Conservation (phyloP, 1,139 yeast species). For the Taphrina deformans region DNA sequence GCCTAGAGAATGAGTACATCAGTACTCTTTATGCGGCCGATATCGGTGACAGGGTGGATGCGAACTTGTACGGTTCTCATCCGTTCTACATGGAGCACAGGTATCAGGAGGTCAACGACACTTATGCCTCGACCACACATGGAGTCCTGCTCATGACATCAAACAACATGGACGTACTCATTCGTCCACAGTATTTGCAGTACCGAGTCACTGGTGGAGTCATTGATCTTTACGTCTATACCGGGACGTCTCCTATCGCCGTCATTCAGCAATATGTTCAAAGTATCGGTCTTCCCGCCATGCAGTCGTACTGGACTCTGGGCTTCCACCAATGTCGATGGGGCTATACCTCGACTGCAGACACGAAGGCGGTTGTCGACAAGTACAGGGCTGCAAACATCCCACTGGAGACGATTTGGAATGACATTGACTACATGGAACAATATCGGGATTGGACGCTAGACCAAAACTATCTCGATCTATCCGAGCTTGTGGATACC, state of each 20-base stretch:
- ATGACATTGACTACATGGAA: slow-evolving; percentile 77
- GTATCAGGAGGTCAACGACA: slow-evolving; percentile 12
- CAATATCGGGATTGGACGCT: slow-evolving; percentile 46
- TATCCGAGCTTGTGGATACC: slow-evolving; percentile 33
- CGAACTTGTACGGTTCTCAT: slow-evolving; percentile 42
- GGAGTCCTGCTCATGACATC: slow-evolving; percentile 41
- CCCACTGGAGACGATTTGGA: slow-evolving; percentile 91
- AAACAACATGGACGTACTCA: slow-evolving; percentile 41
- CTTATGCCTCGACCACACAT: slow-evolving; percentile 9
- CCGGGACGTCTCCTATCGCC: slow-evolving; percentile 46
- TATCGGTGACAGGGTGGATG: slow-evolving; percentile 37
- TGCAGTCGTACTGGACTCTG: slow-evolving; percentile 51
- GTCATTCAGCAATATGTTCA: slow-evolving; percentile 44
- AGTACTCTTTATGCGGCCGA: slow-evolving; percentile 41
- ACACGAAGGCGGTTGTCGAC: slow-evolving; percentile 65
- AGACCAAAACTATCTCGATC: slow-evolving; percentile 43
- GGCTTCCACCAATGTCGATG: slow-evolving; percentile 96
- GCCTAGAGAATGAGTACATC: slow-evolving; percentile 43
- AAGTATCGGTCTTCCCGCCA: slow-evolving; percentile 45
- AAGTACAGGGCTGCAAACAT: slow-evolving; percentile 69
- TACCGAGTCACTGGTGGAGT: slow-evolving; percentile 43
- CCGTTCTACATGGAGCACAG: slow-evolving; percentile 45
- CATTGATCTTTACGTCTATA: slow-evolving; percentile 46
- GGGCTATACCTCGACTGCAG: slow-evolving; percentile 87
- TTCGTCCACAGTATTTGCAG: slow-evolving; percentile 40